Conservation (phyloP, 1,284 basidiomycete genomes). For the Hemileia vastatrix region DNA sequence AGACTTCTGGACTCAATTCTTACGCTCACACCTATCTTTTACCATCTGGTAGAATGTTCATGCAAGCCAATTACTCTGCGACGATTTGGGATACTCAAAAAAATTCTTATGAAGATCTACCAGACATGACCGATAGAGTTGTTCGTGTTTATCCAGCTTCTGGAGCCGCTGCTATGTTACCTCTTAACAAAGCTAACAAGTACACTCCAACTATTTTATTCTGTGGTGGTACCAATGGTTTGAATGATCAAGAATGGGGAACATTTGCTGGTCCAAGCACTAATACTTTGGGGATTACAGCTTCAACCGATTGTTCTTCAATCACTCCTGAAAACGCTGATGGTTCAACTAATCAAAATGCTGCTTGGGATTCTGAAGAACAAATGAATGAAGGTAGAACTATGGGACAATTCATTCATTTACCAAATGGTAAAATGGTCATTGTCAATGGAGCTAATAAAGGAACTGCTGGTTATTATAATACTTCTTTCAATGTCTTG, state of each 20-base stretch:
- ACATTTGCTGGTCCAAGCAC: too few species aligned
- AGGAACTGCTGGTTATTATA: constrained; percentile 41
- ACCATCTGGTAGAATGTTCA: constrained; percentile 41
- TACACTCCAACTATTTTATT: constrained; percentile 44
- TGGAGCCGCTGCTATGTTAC: constrained; percentile 39
- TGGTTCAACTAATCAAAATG: constrained; percentile 27
- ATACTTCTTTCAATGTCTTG: constrained; percentile 35
- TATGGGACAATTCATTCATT: constrained; percentile 41
- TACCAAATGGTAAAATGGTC: constrained; percentile 40
- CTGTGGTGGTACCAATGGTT: too few species aligned
- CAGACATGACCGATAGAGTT: constrained; percentile 39
- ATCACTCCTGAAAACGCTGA: constrained; percentile 38
- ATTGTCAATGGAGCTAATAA: constrained; percentile 41
- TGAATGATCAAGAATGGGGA: too few species aligned
- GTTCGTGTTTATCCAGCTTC: constrained; percentile 42
- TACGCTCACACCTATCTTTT: constrained; percentile 42
- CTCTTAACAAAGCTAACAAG: constrained; percentile 34
- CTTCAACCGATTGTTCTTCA: constrained; percentile 37
- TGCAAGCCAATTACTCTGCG: constrained; percentile 40
- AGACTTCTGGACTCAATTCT: constrained; percentile 40
- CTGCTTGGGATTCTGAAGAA: constrained; percentile 35
- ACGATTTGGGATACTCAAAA: constrained; percentile 30
- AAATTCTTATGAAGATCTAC: constrained; percentile 30
- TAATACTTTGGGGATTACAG: constrained; percentile 33
- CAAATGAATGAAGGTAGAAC: constrained; percentile 35